Conservation (phyloP, 164 flowering plant genomes). For the Stephania japonica region DNA sequence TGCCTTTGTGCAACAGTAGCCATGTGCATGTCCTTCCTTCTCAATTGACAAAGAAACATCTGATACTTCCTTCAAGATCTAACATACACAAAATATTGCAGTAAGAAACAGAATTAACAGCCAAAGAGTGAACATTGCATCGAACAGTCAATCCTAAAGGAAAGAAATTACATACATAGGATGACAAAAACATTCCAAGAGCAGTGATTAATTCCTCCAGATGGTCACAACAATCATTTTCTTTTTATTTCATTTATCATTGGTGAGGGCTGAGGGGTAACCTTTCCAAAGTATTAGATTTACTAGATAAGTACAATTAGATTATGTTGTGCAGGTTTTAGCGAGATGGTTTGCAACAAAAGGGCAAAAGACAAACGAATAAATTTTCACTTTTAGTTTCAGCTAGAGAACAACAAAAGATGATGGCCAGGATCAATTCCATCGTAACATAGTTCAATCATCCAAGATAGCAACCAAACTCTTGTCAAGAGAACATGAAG, state of each 20-base stretch:
- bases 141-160: background rate
- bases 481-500: too few relatives aligned
- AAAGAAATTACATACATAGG: background rate
- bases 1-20: slow-evolving; percentile 68
- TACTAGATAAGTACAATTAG: background rate
- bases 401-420: too few relatives aligned
- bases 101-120: background rate
- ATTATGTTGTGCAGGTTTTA: background rate
- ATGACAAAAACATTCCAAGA: background rate
- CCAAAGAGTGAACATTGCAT: background rate
- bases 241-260: background rate
- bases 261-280: background rate
- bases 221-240: background rate
- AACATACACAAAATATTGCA: background rate
- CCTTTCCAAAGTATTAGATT: background rate
- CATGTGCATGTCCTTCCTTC: slow-evolving; percentile 71
- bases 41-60: slow-evolving; percentile 52
- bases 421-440: too few relatives aligned
- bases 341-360: background rate
- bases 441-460: too few relatives aligned
- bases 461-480: too few relatives aligned
- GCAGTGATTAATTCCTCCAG: background rate
- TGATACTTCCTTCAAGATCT: slow-evolving; percentile 65
- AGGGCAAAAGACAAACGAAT: background rate
- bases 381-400: too few relatives aligned